Evolutionary conservation across 2,329 filamentous ascomycete genomes (phyloP), one percentile per base, ranked within the genome.

Genomic region (Fusarium udum): DNA sequence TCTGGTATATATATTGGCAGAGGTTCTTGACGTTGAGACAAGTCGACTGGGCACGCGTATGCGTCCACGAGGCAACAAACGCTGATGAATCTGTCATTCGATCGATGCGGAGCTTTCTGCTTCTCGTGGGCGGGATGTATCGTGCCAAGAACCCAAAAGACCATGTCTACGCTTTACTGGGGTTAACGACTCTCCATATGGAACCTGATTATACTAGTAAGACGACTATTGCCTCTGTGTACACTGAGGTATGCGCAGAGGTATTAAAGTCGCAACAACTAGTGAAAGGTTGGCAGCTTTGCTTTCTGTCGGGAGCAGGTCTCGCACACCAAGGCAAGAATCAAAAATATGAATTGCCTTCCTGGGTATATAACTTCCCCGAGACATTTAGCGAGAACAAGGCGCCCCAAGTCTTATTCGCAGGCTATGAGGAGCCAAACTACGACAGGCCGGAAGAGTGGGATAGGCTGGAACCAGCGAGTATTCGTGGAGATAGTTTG

Each of bases 111-210:
- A 6, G 10, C 6, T 3, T 28, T 4, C 20, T 52, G 10, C 36
- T 11, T 13, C 14, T 55, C 9, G 0, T 34, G 6, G 13, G 22
- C 3, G 62, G 37, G 4, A 28, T 4, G 6, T 31, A 43, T 12
- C 16, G n/a, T 11, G 32, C 42, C 9, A 51, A 45, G 4, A 7
- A 61, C 1, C 48, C 55, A 2, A 68, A 61, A 12, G 49, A 68
- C 26, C 62, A 68, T 2, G 55, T 68, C 8, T 67, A 67, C 9
- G 63, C 63, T 2, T 31, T 61, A 6, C 32, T 69, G 1, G 63
- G 56, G 16, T 5, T 67, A 5, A 39, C 32, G 4, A 7, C 12
- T 20, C 32, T 69, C 4, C 16, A 49, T 3, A n/a, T 56, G 6
- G 37, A 67, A 22, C 66, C 56, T 2, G 64, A 63, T 15, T 69